Evolutionary conservation across 345 rosid species (phyloP).

Genomic region (Hibiscus syriacus): DNA sequence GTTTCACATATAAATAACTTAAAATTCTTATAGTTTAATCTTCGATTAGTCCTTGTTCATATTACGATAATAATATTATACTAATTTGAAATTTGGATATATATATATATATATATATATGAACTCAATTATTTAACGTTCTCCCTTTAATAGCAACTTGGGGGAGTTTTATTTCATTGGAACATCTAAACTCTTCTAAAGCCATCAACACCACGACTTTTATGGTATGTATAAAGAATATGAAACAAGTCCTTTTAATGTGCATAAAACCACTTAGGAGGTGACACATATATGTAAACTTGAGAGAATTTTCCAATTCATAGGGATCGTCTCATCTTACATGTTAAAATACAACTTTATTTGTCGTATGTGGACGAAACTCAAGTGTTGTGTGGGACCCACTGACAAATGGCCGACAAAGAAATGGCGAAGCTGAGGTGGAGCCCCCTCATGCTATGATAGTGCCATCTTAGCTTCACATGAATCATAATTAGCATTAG

Average conservation of each 20-base stretch:
- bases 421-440: slow-evolving; percentile 29
- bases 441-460: slow-evolving; percentile 16
- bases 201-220: not conserved
- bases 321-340: not conserved
- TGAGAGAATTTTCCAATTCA: not conserved
- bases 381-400: slow-evolving; percentile 1
- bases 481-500: slow-evolving; percentile 10
- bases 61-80: too few relatives aligned
- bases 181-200: not conserved
- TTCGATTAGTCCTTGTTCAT: too few relatives aligned
- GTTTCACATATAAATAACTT: too few relatives aligned
- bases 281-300: not conserved
- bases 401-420: slow-evolving; percentile 34
- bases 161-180: not conserved
- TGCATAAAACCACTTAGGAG: not conserved
- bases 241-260: not conserved
- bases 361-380: slow-evolving; percentile 1
- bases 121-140: too few relatives aligned
- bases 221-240: not conserved
- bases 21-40: too few relatives aligned
- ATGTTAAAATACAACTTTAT: not conserved
- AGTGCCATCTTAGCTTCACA: slow-evolving; percentile 13
- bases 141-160: too few relatives aligned
- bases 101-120: too few relatives aligned
- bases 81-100: too few relatives aligned